These are phyloP conservation scores for Chytriomyces sp. DNA, from an alignment of 192 early-diverging fungal species.

Conservation along the genomic window DNA sequence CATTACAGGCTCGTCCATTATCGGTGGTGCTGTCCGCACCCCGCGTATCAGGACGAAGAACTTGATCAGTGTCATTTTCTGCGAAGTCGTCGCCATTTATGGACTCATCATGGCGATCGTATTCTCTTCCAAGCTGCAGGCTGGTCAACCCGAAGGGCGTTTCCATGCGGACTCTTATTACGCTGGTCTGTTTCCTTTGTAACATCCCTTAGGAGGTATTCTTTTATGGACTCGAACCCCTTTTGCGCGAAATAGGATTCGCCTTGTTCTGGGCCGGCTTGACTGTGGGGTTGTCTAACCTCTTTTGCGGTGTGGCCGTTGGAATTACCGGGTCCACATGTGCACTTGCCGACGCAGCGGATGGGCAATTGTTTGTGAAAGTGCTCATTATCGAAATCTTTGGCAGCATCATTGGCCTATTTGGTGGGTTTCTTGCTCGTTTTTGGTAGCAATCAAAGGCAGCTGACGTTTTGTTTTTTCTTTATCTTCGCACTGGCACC, in stretches of 20 bases:
- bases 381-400: constrained; percentile 98
- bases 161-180: constrained; percentile 64
- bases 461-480: background rate
- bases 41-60: constrained; percentile 96
- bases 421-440: constrained; percentile 58
- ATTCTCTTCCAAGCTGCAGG: constrained; percentile 81
- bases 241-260: constrained; percentile 58
- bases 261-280: constrained; percentile 95
- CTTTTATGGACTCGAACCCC: background rate
- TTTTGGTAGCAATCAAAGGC: background rate
- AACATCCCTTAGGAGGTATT: background rate
- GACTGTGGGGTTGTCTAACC: constrained; percentile 91
- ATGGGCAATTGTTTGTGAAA: constrained; percentile 94
- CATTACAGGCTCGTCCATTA: constrained; percentile 82
- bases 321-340: constrained; percentile 92
- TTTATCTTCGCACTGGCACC: no score
- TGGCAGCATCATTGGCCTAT: constrained; percentile 92
- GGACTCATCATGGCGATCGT: constrained; percentile 98
- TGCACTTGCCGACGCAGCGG: constrained; percentile 94
- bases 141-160: constrained; percentile 41
- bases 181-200: constrained; percentile 60
- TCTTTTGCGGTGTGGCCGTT: constrained; percentile 91
- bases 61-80: constrained; percentile 93
- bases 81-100: constrained; percentile 99
- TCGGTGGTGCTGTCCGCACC: constrained; percentile 86